These are phyloP conservation scores for Colletotrichum coccodes DNA, from an alignment of 2,329 filamentous ascomycete species.

Conservation along the genomic window DNA sequence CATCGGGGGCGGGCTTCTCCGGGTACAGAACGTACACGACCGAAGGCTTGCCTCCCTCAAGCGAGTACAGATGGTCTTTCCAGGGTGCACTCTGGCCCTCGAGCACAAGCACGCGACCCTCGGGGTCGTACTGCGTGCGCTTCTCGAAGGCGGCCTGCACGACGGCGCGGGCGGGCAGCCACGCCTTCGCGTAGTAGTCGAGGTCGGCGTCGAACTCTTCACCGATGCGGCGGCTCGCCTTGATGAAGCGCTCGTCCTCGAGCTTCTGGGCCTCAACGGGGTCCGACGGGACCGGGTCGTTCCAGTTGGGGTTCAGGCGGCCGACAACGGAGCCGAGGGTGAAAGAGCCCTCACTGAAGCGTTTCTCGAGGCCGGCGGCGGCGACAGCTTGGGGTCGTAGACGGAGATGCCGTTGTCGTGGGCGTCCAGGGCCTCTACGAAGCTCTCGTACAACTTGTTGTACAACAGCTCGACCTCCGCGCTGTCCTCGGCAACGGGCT, in stretches of 20 bases:
- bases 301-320: constrained; percentile 83
- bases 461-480: constrained; percentile 80
- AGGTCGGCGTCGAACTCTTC: constrained; percentile 88
- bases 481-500: constrained; percentile 63
- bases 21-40: constrained; percentile 93
- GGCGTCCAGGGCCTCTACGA: constrained; percentile 95
- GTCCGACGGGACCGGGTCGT: constrained; percentile 68
- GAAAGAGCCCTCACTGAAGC: constrained; percentile 85
- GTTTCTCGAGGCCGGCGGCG: constrained; percentile 80
- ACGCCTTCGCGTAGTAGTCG: constrained; percentile 77
- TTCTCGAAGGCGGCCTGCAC: constrained; percentile 80
- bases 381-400: constrained; percentile 79
- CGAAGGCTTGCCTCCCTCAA: constrained; percentile 72
- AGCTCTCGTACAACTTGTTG: constrained; percentile 90
- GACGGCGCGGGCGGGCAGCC: constrained; percentile 87
- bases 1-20: constrained; percentile 77
- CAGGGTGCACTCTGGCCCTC: constrained; percentile 84
- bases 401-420: constrained; percentile 94
- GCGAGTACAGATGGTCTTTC: constrained; percentile 94
- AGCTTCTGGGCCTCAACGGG: constrained; percentile 71
- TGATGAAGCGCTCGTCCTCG: constrained; percentile 84
- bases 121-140: constrained; percentile 73
- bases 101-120: constrained; percentile 85
- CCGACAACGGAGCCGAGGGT: constrained; percentile 85
- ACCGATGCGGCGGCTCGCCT: constrained; percentile 85